Evolutionary conservation across 2,329 filamentous ascomycete genomes (phyloP), one percentile per base, ranked within the genome.

Genomic region (Ceratocystis harringtonii): DNA sequence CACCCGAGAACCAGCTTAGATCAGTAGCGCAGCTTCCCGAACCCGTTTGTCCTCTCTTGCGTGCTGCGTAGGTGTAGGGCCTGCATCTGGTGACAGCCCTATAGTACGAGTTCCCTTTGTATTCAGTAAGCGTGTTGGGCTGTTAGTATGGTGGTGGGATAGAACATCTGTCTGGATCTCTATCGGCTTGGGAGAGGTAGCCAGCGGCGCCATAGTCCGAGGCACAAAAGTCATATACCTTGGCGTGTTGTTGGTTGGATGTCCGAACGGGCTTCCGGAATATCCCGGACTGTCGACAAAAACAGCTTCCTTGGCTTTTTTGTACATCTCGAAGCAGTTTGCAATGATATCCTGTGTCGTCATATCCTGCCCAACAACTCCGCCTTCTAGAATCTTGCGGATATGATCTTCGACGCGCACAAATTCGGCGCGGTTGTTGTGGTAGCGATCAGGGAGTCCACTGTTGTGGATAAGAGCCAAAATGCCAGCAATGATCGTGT

Each of bases 401-500:
- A 82, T 74, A 69, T 78, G 74, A 66, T 81, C 78, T 68, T 81
- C 79, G 32, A 81, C 73, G 48, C 76, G 74, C 63, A 75, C 74
- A 69, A 81, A 81, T 69, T 81, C 78, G 32, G 76, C 74, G 69
- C 76, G 76, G 69, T 82, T 75, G 62, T 76, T 76, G 32, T 79
- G 75, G 68, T 81, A 81, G 6, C 79, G 73, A 67, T 81, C 78
- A 1, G 80, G 80, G 19, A 82, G 70, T 1, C 80, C 80, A 67
- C 78, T 81, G 70, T 82, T 82, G 71, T 81, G 79, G 66, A 82
- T 69, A 17, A 82, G 72, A 2, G 79, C 80, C 3, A 82, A 73
- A 5, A 81, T 69, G 1, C 80, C 80, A 6, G 80, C 78, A 50
- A 77, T 74, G 65, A 80, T 71, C 0, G 80, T 82, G 70, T 81